Evolutionary conservation across 2,329 filamentous ascomycete genomes (phyloP), one percentile per base, ranked within the genome.

Genomic region (Paecilomyces dactylethromorphus): DNA sequence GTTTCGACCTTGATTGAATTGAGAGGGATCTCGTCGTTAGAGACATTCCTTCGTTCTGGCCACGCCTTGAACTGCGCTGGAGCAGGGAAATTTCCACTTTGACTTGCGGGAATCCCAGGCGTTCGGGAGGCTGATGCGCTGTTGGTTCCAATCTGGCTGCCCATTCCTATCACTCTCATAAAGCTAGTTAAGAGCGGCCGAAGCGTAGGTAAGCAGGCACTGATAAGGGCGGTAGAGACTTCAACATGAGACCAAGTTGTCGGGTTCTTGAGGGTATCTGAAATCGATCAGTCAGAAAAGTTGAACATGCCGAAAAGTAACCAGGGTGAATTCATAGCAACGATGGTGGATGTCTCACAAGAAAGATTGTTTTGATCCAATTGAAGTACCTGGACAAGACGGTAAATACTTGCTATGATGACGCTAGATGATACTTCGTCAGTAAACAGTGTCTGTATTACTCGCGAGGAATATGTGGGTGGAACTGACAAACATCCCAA

Each of bases 331-430:
- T 29, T 7, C 26, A 29, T 26, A 26, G 24, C 24, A 26, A 26
- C 24, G 5, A 26, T 3, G 3, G 26, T 3, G 13, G n/a, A 11
- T 21, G 26, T 54, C 51, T 53, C 33, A 54, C 53, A 54, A 22
- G 53, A 54, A 54, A 54, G 29, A n/a, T 54, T 54, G 26, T 54
- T 54, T 32, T 54, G 53, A 15, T 54, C 53, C 29, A 54, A 26
- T 13, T 54, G 21, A n/a, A 54, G 53, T 21, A 54, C 33, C 18
- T 31, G 31, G 26, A 33, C 26, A 15, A 54, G 33, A 31, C 53
- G 53, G 22, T 54, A 54, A 18, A 54, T 54, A 35, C 53, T 54
- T 24, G 53, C 53, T 13, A 54, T 18, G 26, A 54, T 32, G 15
- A 54, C 53, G 53, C 53, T 54, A 54, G 53, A 54, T 18, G 51